phyloP scores from a whole-genome alignment of 169 alveolate species.

The Miamiensis avidus region DNA sequence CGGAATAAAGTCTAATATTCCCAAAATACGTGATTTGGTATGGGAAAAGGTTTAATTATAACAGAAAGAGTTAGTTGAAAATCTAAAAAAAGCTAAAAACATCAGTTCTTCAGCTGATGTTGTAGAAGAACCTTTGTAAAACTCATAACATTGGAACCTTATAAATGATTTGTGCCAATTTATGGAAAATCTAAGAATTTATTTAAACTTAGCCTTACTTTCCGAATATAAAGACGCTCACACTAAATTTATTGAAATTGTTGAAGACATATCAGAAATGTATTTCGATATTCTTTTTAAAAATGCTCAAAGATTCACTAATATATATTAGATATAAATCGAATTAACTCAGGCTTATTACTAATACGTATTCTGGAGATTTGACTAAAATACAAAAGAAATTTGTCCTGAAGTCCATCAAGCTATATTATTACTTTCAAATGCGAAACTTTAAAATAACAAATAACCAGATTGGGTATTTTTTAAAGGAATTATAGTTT shows the following conservation, averaged over 20 bases:
- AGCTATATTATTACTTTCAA: background rate
- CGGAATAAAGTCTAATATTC: too few relatives aligned
- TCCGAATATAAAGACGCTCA: background rate
- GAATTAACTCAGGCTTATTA: background rate
- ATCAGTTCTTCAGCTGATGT: too few relatives aligned
- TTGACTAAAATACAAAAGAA: background rate
- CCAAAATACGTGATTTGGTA: too few relatives aligned
- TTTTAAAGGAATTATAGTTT: too few relatives aligned
- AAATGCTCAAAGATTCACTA: background rate
- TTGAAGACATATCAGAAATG: too few relatives aligned
- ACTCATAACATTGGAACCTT: background rate
- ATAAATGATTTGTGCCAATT: background rate
- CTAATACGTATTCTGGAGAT: background rate
- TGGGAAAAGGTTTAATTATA: too few relatives aligned
- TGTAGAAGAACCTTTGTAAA: background rate
- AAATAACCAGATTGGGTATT: background rate
- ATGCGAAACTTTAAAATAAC: background rate
- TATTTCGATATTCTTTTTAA: background rate
- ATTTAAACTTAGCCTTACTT: background rate
- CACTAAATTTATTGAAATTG: background rate
- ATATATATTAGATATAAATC: background rate
- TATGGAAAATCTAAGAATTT: too few relatives aligned
- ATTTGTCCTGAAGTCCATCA: background rate
- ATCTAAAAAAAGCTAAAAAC: too few relatives aligned
- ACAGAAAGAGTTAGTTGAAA: too few relatives aligned